Evolutionary conservation across 371 early-diverging fungal genomes (phyloP).

Genomic region (Syncephalis plumigaleata): DNA sequence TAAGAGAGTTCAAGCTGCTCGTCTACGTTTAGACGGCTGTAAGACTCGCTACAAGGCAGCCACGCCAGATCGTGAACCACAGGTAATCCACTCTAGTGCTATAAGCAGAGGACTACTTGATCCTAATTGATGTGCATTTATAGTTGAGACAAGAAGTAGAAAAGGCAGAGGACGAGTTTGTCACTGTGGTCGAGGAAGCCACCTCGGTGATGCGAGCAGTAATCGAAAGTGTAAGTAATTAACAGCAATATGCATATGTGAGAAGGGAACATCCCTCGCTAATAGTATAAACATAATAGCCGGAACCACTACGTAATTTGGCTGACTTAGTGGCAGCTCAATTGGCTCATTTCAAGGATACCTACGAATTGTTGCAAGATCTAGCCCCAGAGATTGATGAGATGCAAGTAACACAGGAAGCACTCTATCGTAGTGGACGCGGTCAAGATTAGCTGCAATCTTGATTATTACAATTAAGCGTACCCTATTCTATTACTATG

Average conservation of each 20-base stretch:
- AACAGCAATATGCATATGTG: background rate
- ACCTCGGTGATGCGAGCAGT: slow-evolving; percentile 77
- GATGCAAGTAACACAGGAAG: slow-evolving; percentile 77
- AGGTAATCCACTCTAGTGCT: background rate
- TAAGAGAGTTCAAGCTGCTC: slow-evolving; percentile 51
- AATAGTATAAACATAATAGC: slow-evolving; percentile 16
- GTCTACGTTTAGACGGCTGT: slow-evolving; percentile 69
- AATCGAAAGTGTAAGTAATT: slow-evolving; percentile 53
- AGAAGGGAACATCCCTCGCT: background rate
- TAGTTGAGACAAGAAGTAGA: slow-evolving; percentile 52
- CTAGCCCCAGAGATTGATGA: slow-evolving; percentile 83
- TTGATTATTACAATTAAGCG: no score
- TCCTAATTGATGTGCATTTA: no score
- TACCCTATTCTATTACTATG: no score
- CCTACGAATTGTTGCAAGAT: slow-evolving; percentile 54
- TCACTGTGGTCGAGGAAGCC: slow-evolving; percentile 79
- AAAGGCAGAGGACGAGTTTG: slow-evolving; percentile 82
- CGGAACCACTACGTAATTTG: slow-evolving; percentile 67
- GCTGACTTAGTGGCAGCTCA: slow-evolving; percentile 76
- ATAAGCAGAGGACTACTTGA: no score
- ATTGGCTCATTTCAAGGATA: slow-evolving; percentile 66
- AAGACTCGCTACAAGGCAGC: slow-evolving; percentile 56
- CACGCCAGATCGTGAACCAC: slow-evolving; percentile 42
- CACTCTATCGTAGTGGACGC: slow-evolving; percentile 47
- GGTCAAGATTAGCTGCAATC: slow-evolving; percentile 9